phyloP scores from a whole-genome alignment of 495 filamentous ascomycete genomes.

The Aspergillus cavernicola region DNA sequence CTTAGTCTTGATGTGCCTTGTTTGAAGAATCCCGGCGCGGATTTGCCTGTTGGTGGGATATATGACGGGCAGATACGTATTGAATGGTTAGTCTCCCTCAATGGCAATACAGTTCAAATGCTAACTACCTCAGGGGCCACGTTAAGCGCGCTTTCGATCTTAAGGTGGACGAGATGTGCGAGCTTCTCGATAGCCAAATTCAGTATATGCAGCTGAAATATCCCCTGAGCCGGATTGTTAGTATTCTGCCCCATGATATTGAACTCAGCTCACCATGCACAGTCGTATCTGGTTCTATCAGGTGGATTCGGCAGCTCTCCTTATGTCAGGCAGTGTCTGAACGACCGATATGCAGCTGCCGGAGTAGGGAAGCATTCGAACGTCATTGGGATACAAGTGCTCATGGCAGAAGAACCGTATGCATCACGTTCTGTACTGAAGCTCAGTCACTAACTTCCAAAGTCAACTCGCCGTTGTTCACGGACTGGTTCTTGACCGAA shows the following conservation, averaged over 20 bases:
- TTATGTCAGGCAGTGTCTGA: constrained; percentile 50
- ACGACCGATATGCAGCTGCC: constrained; percentile 33
- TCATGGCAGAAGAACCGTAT: constrained; percentile 50
- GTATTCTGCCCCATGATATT: neutral
- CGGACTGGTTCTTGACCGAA: constrained; percentile 52
- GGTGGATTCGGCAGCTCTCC: constrained; percentile 55
- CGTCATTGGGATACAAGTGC: constrained; percentile 38
- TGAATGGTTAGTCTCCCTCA: constrained; percentile 19
- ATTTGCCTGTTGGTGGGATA: constrained; percentile 27
- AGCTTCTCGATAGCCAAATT: constrained; percentile 52
- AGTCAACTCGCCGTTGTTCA: constrained; percentile 56
- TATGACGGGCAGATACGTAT: constrained; percentile 32
- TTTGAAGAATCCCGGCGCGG: constrained; percentile 8
- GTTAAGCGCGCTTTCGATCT: constrained; percentile 43
- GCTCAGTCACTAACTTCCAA: neutral
- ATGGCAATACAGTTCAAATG: neutral
- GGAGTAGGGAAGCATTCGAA: constrained; percentile 27
- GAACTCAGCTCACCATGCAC: neutral
- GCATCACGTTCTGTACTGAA: neutral
- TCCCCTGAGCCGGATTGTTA: constrained; percentile 45
- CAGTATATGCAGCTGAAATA: constrained; percentile 43
- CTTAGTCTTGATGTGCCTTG: constrained; percentile 31
- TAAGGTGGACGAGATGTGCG: constrained; percentile 51
- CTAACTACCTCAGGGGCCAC: neutral
- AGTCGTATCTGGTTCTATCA: constrained; percentile 40